A percentile compares a stretch with the other conserved stretches of the same genome.
Evolutionary conservation across 148 eudicot genomes (phyloP).

Genomic region (Vaccinium macrocarpon): DNA sequence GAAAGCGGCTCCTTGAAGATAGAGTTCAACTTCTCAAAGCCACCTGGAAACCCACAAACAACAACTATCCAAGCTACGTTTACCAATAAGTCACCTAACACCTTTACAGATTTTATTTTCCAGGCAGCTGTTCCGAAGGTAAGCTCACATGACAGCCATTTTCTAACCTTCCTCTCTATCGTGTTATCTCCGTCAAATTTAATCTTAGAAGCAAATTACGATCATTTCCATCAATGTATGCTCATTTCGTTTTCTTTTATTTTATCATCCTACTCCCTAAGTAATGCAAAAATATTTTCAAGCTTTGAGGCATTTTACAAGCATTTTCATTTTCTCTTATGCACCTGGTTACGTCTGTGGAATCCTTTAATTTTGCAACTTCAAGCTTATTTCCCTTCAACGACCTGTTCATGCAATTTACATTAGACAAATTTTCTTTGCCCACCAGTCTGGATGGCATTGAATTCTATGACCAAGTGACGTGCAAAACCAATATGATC

Average conservation of each 20-base stretch:
- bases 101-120: slow-evolving; percentile 70
- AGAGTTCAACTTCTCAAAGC: slow-evolving; percentile 71
- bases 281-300: background rate
- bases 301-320: background rate
- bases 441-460: no score
- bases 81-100: slow-evolving; percentile 56
- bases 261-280: background rate
- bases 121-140: slow-evolving; percentile 99
- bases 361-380: background rate
- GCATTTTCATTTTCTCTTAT: slow-evolving; percentile 1
- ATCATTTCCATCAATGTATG: background rate
- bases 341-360: background rate
- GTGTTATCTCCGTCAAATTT: background rate
- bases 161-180: background rate
- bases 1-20: slow-evolving; percentile 83
- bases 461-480: slow-evolving; percentile 13
- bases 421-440: background rate
- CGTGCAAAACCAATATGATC: background rate
- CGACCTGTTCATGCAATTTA: slow-evolving; percentile 5
- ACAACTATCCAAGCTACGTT: slow-evolving; percentile 74
- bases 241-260: background rate
- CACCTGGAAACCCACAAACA: slow-evolving; percentile 59
- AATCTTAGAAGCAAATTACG: background rate
- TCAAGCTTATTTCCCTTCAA: background rate
- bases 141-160: slow-evolving; percentile 9